Evolutionary conservation across 495 filamentous ascomycete species (phyloP), one percentile per base, ranked within the genome.

Genomic region (Hypoxylon lienhwacheense): DNA sequence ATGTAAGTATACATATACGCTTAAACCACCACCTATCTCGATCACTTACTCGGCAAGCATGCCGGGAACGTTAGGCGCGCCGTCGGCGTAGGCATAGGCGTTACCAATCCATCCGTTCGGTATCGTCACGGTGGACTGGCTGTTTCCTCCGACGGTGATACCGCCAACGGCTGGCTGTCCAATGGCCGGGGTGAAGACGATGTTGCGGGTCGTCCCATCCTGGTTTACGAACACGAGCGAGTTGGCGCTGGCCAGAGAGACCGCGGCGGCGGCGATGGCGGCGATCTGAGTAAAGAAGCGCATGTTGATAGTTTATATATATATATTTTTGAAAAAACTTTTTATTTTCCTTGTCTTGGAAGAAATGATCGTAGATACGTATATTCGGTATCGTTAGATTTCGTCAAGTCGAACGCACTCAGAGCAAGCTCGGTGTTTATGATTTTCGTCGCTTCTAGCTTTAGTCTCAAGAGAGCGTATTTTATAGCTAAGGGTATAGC

Each of bases 11-110:
- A 31, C n/a, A 24, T n/a, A n/a, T n/a, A n/a, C n/a, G n/a, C n/a
- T n/a, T n/a, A n/a, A n/a, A n/a, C n/a, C n/a, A n/a, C n/a, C n/a
- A n/a, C n/a, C n/a, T n/a, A 15, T 33, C 37, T 35, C 36, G 12
- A 39, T 20, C 14, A 51, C 35, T 58, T 44, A 48, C 69, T 81
- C 78, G 21, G 72, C 77, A 12, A 81, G 70, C 77, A 81, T 80
- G 63, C 77, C 77, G 0, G 70, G 68, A 1, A 63, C 53, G 34
- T 68, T 56, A 1, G 40, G 33, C 0, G 47, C 31, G 36, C 75
- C 77, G 10, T 76, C 56, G 26, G 48, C 59, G 46, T 74, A 63
- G n/a, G 77, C 43, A 58, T 69, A 79, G 40, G 49, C 73, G 66
- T 79, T 80, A 21, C 78, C 78, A 24, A 68, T 63, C 77, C 77